Conservation (phyloP, 2,329 filamentous ascomycete genomes). For the Penicillium decumbens region DNA sequence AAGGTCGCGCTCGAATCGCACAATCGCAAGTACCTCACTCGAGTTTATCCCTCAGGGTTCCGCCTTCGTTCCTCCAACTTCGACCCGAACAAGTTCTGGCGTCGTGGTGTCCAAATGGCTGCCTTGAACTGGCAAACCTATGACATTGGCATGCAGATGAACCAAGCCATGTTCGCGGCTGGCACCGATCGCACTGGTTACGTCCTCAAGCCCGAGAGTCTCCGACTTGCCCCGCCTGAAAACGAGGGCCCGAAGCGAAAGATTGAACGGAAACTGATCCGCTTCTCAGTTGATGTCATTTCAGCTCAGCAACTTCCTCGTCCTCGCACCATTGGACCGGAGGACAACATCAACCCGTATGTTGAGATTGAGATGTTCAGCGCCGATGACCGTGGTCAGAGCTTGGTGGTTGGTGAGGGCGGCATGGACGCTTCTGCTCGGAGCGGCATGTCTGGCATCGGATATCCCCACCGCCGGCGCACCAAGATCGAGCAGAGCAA, state of each 20-base stretch:
- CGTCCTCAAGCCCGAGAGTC: conserved; percentile 83
- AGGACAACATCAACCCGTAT: conserved; percentile 81
- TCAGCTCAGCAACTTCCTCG: conserved; percentile 93
- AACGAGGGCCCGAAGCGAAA: conserved; percentile 46
- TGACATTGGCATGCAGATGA: conserved; percentile 90
- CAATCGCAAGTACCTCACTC: conserved; percentile 87
- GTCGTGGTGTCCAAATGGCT: conserved; percentile 93
- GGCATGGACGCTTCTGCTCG: conserved; percentile 61
- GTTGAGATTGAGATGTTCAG: conserved; percentile 93
- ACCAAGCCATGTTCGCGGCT: conserved; percentile 94
- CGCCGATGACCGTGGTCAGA: conserved; percentile 83
- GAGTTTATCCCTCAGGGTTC: conserved; percentile 81
- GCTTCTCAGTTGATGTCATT: conserved; percentile 80
- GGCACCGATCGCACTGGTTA: conserved; percentile 84
- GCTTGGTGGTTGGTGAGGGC: conserved; percentile 61
- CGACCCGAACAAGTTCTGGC: conserved; percentile 89
- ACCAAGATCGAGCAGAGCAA: conserved; percentile 81
- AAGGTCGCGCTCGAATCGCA: conserved; percentile 79
- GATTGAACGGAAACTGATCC: conserved; percentile 74
- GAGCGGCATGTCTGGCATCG: conserved; percentile 62
- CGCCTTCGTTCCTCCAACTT: conserved; percentile 89
- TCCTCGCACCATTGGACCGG: conserved; percentile 65
- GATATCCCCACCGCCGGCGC: conserved; percentile 68
- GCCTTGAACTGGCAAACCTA: conserved; percentile 98
- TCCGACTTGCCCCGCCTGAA: conserved; percentile 49